These are phyloP conservation scores for Vaccinium vitisidaea DNA, from an alignment of 148 eudicot genomes.

Conservation along the genomic window DNA sequence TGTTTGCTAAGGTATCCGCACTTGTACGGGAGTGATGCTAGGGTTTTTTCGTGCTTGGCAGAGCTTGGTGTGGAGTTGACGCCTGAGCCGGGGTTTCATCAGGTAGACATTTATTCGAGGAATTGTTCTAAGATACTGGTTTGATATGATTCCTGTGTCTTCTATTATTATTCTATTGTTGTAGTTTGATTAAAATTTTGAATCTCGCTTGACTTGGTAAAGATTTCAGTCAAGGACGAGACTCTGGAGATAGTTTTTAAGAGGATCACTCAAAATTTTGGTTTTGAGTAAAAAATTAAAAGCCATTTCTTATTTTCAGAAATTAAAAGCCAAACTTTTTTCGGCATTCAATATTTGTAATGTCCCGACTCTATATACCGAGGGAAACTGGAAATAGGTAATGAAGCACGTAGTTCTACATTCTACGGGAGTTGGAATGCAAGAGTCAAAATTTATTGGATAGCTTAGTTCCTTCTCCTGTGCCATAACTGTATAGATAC, in stretches of 20 bases:
- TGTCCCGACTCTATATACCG: no score
- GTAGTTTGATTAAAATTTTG: no score
- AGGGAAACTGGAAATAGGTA: no score
- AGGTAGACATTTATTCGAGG: conserved; percentile 34
- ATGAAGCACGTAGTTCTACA: no score
- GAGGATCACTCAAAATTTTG: neutral
- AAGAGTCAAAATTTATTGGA: no score
- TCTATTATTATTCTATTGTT: neutral
- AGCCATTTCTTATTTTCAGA: neutral
- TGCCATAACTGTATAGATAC: no score
- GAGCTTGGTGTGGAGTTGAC: conserved; percentile 77
- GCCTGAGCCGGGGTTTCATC: conserved; percentile 78
- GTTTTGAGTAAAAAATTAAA: no score
- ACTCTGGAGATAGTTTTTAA: neutral
- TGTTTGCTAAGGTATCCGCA: conserved; percentile 66
- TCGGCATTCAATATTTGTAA: no score
- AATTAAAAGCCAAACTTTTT: neutral
- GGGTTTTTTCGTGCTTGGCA: conserved; percentile 63
- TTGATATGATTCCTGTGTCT: neutral
- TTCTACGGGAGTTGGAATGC: no score
- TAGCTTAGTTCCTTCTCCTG: no score
- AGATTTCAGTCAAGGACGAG: no score
- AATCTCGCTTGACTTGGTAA: no score
- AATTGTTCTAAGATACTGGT: neutral
- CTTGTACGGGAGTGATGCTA: conserved; percentile 74